Conservation (phyloP, 108 stramenopile species). For the Poteriospumella lacustris region DNA sequence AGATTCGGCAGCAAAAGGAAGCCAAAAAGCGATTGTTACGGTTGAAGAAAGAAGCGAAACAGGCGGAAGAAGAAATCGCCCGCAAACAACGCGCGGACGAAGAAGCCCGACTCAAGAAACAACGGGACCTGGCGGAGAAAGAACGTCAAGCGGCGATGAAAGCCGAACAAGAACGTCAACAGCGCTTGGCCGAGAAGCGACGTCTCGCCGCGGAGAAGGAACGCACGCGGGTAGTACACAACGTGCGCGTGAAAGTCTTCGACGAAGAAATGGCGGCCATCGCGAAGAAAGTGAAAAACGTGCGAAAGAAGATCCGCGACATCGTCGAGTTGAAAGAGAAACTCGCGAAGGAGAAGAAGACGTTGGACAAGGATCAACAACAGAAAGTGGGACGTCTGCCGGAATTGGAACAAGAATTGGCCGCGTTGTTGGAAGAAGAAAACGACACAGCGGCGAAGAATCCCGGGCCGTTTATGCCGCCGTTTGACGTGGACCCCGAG, state of each 20-base stretch:
- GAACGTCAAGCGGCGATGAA: not conserved
- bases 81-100: not conserved
- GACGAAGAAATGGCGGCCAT: not conserved
- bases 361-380: not conserved
- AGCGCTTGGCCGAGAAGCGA: not conserved
- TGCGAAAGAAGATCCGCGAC: not conserved
- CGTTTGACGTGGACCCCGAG: no score
- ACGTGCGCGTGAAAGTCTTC: not conserved
- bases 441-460: not conserved
- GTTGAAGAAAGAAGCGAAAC: not conserved
- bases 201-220: not conserved
- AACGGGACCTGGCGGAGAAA: not conserved
- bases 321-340: not conserved
- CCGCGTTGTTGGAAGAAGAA: not conserved
- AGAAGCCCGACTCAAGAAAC: not conserved
- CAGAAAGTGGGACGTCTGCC: not conserved
- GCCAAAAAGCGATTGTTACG: not conserved
- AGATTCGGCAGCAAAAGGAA: not conserved
- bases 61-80: not conserved
- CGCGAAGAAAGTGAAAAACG: conserved; percentile 1
- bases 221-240: not conserved
- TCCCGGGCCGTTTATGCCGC: not conserved
- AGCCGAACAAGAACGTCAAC: not conserved
- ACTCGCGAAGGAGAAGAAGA: not conserved
- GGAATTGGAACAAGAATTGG: not conserved